Conservation (phyloP, 306 rosid genomes). For the Cucurbita pepo region DNA sequence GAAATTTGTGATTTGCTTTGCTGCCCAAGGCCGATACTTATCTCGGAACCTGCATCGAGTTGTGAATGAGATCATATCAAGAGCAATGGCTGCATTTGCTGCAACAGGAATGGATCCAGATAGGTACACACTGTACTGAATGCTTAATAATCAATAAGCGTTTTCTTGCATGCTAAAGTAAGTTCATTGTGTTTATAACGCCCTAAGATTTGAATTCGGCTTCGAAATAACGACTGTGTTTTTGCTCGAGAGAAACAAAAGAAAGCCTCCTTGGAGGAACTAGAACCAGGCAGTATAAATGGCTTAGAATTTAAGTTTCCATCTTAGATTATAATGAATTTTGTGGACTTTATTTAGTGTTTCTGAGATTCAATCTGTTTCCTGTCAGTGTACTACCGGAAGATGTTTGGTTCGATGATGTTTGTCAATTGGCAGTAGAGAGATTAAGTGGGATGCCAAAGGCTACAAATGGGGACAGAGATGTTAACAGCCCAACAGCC, state of each 20-base stretch:
- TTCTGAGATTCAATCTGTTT: not conserved
- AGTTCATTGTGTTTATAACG: not conserved
- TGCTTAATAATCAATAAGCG: not conserved
- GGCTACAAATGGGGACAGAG: conserved; percentile 67
- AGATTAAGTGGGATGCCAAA: conserved; percentile 85
- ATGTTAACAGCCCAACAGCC: conserved; percentile 85
- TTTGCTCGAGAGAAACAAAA: not conserved
- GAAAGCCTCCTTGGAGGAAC: not conserved
- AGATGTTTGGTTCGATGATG: conserved; percentile 84
- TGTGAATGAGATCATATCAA: conserved; percentile 78
- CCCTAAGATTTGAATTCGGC: not conserved
- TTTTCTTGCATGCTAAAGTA: not conserved
- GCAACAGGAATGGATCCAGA: conserved; percentile 89
- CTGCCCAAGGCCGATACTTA: conserved; percentile 80
- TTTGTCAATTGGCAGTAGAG: conserved; percentile 76
- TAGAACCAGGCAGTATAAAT: not conserved
- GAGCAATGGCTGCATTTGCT: conserved; percentile 76
- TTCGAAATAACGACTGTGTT: not conserved
- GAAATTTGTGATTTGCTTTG: conserved; percentile 93
- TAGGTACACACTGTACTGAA: conserved; percentile 26
- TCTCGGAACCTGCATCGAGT: conserved; percentile 75
- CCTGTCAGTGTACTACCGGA: conserved; percentile 61
- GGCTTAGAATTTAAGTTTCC: not conserved
- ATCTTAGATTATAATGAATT: not conserved
- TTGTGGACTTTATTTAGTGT: not conserved